phyloP scores from a whole-genome alignment of 176 grass and related monocot genomes.

The Chloris gayana region DNA sequence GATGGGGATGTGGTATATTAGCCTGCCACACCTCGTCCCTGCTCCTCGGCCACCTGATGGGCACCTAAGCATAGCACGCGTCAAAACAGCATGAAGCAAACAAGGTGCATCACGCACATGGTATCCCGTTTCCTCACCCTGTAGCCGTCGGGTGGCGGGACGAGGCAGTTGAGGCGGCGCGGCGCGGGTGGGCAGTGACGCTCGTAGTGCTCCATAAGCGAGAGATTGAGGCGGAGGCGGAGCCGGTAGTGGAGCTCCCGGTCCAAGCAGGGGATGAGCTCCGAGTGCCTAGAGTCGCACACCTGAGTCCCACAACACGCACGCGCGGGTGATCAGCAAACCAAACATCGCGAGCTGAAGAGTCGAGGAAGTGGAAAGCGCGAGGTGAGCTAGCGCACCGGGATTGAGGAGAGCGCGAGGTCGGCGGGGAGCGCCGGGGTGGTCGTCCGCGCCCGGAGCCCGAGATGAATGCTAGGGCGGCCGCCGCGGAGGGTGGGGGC shows the following conservation, averaged over 20 bases:
- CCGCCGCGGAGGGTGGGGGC: conserved; percentile 47
- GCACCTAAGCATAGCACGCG: conserved; percentile 30
- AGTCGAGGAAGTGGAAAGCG: not conserved
- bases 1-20: conserved; percentile 78
- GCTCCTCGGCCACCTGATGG: conserved; percentile 78
- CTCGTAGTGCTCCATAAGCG: conserved; percentile 88
- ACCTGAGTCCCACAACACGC: conserved; percentile 40
- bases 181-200: conserved; percentile 63
- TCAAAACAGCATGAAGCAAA: conserved; percentile 1
- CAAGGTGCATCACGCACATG: not conserved
- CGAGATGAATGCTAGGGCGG: not conserved
- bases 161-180: conserved; percentile 76
- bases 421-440: conserved; percentile 15
- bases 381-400: conserved; percentile 43
- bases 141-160: conserved; percentile 72
- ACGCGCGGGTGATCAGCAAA: conserved; percentile 12
- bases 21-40: conserved; percentile 74
- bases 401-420: conserved; percentile 59
- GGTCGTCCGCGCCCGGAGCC: not conserved
- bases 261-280: conserved; percentile 82
- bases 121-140: conserved; percentile 43
- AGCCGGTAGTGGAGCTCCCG: conserved; percentile 65
- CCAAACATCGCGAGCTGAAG: not conserved
- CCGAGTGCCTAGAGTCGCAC: conserved; percentile 63
- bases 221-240: conserved; percentile 65